Evolutionary conservation across 2,329 filamentous ascomycete species (phyloP).

Genomic region (Botrytis paeoniae): DNA sequence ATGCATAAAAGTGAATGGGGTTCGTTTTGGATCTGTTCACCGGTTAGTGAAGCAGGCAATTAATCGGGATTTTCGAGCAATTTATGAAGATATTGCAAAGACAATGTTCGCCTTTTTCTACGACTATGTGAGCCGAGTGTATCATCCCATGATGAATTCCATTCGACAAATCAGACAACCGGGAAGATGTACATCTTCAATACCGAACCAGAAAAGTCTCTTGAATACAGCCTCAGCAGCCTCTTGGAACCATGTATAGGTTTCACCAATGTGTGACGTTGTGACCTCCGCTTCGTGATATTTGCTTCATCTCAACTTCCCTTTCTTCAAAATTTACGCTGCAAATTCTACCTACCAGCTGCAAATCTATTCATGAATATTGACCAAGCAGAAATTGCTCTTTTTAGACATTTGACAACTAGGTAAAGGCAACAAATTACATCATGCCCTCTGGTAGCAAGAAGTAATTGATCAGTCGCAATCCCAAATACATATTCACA

Average conservation of each 20-base stretch:
- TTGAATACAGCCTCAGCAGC: neutral
- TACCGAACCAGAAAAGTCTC: neutral
- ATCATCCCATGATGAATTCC: neutral
- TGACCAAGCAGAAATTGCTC: neutral
- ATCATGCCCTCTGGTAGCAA: neutral
- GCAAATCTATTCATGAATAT: neutral
- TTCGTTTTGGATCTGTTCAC: constrained; percentile 10
- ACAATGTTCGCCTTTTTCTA: neutral
- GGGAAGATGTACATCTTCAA: neutral
- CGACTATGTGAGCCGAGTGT: neutral
- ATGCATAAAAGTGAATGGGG: constrained; percentile 11
- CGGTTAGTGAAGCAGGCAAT: constrained; percentile 13
- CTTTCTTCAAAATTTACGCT: neutral
- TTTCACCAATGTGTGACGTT: neutral
- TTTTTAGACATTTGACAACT: neutral
- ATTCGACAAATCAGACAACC: neutral
- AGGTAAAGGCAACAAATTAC: neutral
- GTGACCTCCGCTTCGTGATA: neutral
- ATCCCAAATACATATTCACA: neutral
- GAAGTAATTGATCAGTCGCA: neutral
- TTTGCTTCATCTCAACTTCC: neutral
- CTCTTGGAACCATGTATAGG: neutral
- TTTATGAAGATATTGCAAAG: constrained; percentile 4
- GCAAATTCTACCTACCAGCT: neutral
- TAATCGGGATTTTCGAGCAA: constrained; percentile 1